These are phyloP conservation scores for Ceratobasidium sp. DNA, from an alignment of 1,284 basidiomycete species.

Conservation along the genomic window DNA sequence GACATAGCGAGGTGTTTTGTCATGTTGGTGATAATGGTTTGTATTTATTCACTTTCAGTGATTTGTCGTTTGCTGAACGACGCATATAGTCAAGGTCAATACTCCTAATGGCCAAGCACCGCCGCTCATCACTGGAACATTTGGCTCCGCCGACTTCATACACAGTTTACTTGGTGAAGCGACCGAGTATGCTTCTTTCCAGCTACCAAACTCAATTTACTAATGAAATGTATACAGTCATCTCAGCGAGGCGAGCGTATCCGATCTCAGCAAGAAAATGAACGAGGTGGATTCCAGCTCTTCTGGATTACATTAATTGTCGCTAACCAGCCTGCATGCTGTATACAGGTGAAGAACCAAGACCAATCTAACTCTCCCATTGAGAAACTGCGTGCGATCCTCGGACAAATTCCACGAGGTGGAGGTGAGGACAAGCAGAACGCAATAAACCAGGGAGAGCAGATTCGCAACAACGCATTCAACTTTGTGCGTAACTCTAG, in stretches of 20 bases:
- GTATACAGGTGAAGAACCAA: conserved; percentile 51
- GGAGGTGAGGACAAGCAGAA: conserved; percentile 63
- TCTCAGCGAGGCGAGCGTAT: conserved; percentile 81
- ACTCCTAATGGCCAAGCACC: conserved; percentile 81
- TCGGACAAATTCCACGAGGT: conserved; percentile 68
- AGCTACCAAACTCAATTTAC: conserved; percentile 64
- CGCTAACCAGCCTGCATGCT: conserved; percentile 59
- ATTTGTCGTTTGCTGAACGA: too few relatives aligned
- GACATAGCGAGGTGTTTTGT: conserved; percentile 84
- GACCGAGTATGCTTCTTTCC: conserved; percentile 65
- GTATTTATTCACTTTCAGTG: conserved; percentile 69
- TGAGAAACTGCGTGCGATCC: conserved; percentile 63
- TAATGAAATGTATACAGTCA: background rate
- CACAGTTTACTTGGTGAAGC: conserved; percentile 80
- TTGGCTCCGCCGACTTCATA: conserved; percentile 89
- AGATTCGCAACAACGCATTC: conserved; percentile 69
- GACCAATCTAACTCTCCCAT: conserved; percentile 59
- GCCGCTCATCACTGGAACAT: conserved; percentile 90
- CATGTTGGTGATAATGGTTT: conserved; percentile 88
- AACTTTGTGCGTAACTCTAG: conserved; percentile 63
- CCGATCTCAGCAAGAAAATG: conserved; percentile 87
- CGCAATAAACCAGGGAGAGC: conserved; percentile 68
- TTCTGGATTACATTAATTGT: conserved; percentile 64
- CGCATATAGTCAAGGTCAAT: too few relatives aligned
- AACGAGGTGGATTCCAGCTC: conserved; percentile 65